phyloP scores from a whole-genome alignment of 176 grass and related monocot species.

The Pontederia crassipes region DNA sequence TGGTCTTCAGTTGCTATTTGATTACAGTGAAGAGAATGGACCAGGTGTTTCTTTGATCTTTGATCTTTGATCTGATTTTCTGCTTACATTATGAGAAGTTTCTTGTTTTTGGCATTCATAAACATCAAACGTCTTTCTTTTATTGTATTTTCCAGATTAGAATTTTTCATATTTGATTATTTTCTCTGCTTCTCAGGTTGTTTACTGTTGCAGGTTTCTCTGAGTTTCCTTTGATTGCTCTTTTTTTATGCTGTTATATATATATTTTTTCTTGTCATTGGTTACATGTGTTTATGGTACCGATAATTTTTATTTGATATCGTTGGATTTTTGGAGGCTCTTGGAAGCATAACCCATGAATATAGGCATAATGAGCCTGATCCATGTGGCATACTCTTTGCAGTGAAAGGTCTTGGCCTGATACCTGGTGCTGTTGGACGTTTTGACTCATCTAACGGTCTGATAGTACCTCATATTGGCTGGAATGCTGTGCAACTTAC shows the following conservation, averaged over 20 bases:
- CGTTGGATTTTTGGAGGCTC: no score
- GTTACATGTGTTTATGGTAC: no score
- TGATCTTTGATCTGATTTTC: neutral
- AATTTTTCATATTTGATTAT: no score
- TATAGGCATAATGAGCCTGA: no score
- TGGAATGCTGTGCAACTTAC: slow-evolving; percentile 79
- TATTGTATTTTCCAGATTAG: no score
- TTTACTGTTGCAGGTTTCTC: no score
- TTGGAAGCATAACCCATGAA: no score
- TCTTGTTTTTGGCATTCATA: neutral
- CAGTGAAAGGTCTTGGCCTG: slow-evolving; percentile 86
- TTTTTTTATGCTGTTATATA: no score
- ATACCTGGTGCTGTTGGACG: slow-evolving; percentile 77
- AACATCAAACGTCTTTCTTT: no score
- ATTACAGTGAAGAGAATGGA: slow-evolving; percentile 90
- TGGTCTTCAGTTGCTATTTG: slow-evolving; percentile 86
- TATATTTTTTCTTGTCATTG: no score
- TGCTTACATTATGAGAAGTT: neutral
- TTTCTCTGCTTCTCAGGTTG: no score
- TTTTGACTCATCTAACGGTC: slow-evolving; percentile 74
- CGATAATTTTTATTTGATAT: neutral
- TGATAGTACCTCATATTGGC: slow-evolving; percentile 93
- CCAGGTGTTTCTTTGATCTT: slow-evolving; percentile 29
- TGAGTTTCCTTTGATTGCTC: no score
- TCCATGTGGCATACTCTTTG: slow-evolving; percentile 10